These are phyloP conservation scores for Chlorella sp. DNA, from an alignment of 139 green algal species.

Conservation along the genomic window DNA sequence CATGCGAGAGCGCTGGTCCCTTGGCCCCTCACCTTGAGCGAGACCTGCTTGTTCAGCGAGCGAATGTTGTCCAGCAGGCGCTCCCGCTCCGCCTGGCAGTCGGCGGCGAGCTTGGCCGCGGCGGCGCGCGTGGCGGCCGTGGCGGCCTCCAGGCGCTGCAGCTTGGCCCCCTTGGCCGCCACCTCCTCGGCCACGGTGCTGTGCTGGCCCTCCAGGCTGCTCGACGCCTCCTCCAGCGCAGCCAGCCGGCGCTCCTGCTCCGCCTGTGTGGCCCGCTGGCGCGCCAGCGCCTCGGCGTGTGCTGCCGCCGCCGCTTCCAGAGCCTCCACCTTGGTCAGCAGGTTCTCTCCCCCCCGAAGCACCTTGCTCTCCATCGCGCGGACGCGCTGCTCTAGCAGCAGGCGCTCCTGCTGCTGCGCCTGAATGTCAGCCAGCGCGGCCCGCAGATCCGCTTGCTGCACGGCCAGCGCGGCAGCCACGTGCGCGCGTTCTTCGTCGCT, in stretches of 20 bases:
- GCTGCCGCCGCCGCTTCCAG: constrained; percentile 9
- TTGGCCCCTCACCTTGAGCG: not conserved
- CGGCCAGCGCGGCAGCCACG: constrained; percentile 3
- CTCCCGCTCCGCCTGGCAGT: constrained; percentile 28
- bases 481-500: constrained; percentile 22
- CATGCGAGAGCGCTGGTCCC: too few relatives aligned
- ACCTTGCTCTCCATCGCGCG: constrained; percentile 33
- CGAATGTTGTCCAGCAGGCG: constrained; percentile 24
- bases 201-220: constrained; percentile 9
- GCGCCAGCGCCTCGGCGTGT: not conserved
- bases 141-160: not conserved
- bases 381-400: constrained; percentile 30
- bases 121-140: not conserved
- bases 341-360: constrained; percentile 20
- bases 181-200: constrained; percentile 20
- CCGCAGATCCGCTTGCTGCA: constrained; percentile 26
- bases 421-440: constrained; percentile 5
- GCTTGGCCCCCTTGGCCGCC: not conserved
- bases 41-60: constrained; percentile 10
- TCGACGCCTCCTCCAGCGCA: constrained; percentile 10
- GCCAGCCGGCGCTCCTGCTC: not conserved
- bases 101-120: not conserved
- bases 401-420: constrained; percentile 23
- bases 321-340: constrained; percentile 14
- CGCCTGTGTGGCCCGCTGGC: not conserved